phyloP scores from a whole-genome alignment of 2,329 filamentous ascomycete genomes.

The Chrysosphaeria jannelii region DNA sequence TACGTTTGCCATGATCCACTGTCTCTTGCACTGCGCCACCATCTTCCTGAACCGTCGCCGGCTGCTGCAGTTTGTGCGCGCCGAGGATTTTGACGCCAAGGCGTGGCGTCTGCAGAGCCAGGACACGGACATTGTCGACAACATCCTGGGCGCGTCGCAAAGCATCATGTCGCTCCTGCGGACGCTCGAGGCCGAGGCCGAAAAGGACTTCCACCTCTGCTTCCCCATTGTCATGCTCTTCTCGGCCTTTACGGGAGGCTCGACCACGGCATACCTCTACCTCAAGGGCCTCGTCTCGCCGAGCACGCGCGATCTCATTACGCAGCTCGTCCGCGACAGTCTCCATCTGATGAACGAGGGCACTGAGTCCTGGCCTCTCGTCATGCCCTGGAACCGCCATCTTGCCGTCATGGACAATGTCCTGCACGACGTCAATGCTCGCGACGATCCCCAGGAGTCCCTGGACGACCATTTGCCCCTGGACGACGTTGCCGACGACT shows the following conservation, averaged over 20 bases:
- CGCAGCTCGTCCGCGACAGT: conserved; percentile 24
- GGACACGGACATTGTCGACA: conserved; percentile 20
- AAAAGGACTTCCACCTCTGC: conserved; percentile 26
- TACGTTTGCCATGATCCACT: conserved; percentile 31
- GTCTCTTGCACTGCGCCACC: conserved; percentile 26
- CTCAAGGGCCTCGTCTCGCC: conserved; percentile 26
- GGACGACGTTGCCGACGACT: no score
- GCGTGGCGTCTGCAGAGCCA: conserved; percentile 17
- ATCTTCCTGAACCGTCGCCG: conserved; percentile 29
- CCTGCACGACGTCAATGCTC: conserved; percentile 19
- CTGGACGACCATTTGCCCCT: conserved; percentile 13
- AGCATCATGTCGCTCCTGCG: conserved; percentile 23
- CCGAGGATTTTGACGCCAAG: conserved; percentile 20
- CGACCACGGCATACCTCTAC: conserved; percentile 29
- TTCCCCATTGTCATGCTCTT: conserved; percentile 34
- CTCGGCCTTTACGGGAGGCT: conserved; percentile 27
- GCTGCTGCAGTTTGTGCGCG: conserved; percentile 24
- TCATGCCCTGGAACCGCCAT: conserved; percentile 27
- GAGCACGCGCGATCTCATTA: conserved; percentile 24
- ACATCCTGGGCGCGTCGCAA: conserved; percentile 26
- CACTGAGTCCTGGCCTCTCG: conserved; percentile 26
- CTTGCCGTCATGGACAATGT: conserved; percentile 30
- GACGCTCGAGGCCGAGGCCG: conserved; percentile 22
- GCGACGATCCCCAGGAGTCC: conserved; percentile 7
- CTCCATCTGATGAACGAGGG: conserved; percentile 27